These are phyloP conservation scores for Fusarium xylarioides DNA, from an alignment of 2,329 filamentous ascomycete genomes.

Conservation along the genomic window DNA sequence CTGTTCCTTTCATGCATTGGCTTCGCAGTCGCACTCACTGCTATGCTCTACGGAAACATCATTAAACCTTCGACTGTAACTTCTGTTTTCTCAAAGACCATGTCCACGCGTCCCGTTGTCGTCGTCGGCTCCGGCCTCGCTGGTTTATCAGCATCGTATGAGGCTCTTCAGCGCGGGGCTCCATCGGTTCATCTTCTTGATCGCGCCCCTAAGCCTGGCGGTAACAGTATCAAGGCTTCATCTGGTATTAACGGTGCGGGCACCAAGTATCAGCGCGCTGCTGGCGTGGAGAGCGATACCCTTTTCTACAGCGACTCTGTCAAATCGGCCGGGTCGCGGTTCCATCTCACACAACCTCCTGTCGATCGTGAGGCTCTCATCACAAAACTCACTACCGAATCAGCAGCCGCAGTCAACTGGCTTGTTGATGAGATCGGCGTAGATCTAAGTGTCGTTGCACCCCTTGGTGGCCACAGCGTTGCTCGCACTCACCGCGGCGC, in stretches of 20 bases:
- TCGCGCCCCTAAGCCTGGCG: slow-evolving; percentile 66
- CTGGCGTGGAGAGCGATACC: slow-evolving; percentile 48
- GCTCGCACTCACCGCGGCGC: slow-evolving; percentile 60
- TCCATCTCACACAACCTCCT: slow-evolving; percentile 38
- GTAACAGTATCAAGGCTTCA: slow-evolving; percentile 73
- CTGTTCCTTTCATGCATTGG: slow-evolving; percentile 42
- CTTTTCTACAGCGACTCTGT: slow-evolving; percentile 66
- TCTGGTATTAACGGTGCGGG: slow-evolving; percentile 72
- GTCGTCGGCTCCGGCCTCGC: slow-evolving; percentile 73
- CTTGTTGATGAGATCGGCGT: slow-evolving; percentile 65
- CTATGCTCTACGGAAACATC: slow-evolving; percentile 44
- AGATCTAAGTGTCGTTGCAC: slow-evolving; percentile 66
- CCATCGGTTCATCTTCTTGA: slow-evolving; percentile 66
- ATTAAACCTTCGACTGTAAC: slow-evolving; percentile 27
- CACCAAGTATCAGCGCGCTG: slow-evolving; percentile 62
- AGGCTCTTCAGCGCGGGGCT: slow-evolving; percentile 61
- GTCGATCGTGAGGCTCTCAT: slow-evolving; percentile 57
- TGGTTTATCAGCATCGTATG: slow-evolving; percentile 66
- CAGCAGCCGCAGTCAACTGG: slow-evolving; percentile 63
- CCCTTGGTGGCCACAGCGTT: slow-evolving; percentile 67
- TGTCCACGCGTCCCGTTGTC: slow-evolving; percentile 55
- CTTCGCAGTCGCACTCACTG: slow-evolving; percentile 41
- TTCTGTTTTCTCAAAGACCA: slow-evolving; percentile 41
- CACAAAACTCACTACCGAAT: slow-evolving; percentile 56
- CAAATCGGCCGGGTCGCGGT: slow-evolving; percentile 61